Base-by-base conservation (phyloP, 805 yeast genomes). In the Ogataea glucozyma region DNA sequence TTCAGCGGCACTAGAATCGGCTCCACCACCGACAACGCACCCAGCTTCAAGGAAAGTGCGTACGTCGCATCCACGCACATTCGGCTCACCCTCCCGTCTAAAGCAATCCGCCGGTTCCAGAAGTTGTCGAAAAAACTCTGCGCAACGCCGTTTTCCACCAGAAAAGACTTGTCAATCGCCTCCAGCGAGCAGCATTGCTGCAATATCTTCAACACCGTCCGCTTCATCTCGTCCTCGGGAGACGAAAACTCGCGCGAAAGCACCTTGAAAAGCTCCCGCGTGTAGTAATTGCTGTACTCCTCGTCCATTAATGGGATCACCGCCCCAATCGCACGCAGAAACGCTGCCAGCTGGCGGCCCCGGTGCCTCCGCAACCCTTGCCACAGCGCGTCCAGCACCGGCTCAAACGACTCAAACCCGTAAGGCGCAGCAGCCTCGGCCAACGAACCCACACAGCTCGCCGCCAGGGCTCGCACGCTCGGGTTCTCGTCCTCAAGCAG, bases 381-480 rank as follows among this genome's bases (percentile, higher is more conserved):
- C 96, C 97, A 89, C 5, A 88, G 65, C 0, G 88, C 85, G 42
- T 86, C 91, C 26, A 91, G 58, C 0, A 82, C 71, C 0, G 66
- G 64, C 53, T 89, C 95, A 60, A 91, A 90, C 0, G 91, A 79
- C 54, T 88, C 97, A 42, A 87, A 84, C 34, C 98, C 99, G 64
- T 85, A 88, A 0, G 98, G 98, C 17, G 78, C 71, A 4, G 88
- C 78, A 6, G 87, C 81, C 38, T 86, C 90, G 0, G 97, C 97
- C 24, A 91, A 62, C 1, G 83, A 75, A 0, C 90, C 69, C 2
- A 90, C 56, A 0, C 96, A 81, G 26, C 73, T 67, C 0, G 96
- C 96, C 0, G 96, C 72, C 10, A 81, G 72, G 2, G 78, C 75
- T 43, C 95, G 69, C 0, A 89, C 85, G 32, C 76, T 79, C 10